Evolutionary conservation across 2,329 filamentous ascomycete species (phyloP), one percentile per base, ranked within the genome.

Genomic region (Ceratocystis alfenasii): DNA sequence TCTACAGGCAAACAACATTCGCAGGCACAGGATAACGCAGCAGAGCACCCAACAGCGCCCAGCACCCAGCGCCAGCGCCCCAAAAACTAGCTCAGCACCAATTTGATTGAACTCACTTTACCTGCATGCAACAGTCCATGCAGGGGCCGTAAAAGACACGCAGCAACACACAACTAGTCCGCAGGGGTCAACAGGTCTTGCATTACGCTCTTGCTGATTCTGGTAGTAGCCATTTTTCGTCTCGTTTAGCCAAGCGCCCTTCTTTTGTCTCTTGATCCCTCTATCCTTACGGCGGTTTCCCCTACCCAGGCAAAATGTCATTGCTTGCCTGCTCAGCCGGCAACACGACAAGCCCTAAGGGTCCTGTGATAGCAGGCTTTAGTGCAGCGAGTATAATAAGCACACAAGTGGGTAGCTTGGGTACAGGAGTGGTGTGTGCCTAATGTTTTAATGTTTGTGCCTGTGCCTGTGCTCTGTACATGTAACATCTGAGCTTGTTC

Each of bases 401-500:
- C 48, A 59, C 28, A 59, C 15, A 33, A n/a, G 28, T 59, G 28
- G 3, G 28, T n/a, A 8, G 55, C 33, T 59, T 20, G 7, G 55
- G 17, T 20, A 30, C 55, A n/a, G 17, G 5, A 36, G 55, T 36
- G 55, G 55, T 59, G 28, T 8, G 28, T 59, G 55, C 28, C 33
- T 20, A 8, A 20, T 62, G 22, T 30, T 62, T 62, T 46, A 33
- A 46, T 62, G 36, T 46, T 46, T 62, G 60, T 62, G 60, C 60
- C 36, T 62, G 60, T n/a, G 59, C 59, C 60, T 62, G 60, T 62
- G 60, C 60, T 46, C 44, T 36, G n/a, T n/a, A 59, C 55, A 33
- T 59, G 55, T 59, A 59, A 59, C 55, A 59, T 59, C 55, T 59
- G 55, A 59, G 55, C 55, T 59, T 59, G 33, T 59, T 59, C 28